Evolutionary conservation across 2,329 filamentous ascomycete species (phyloP).

Genomic region (Cercospora sp.): DNA sequence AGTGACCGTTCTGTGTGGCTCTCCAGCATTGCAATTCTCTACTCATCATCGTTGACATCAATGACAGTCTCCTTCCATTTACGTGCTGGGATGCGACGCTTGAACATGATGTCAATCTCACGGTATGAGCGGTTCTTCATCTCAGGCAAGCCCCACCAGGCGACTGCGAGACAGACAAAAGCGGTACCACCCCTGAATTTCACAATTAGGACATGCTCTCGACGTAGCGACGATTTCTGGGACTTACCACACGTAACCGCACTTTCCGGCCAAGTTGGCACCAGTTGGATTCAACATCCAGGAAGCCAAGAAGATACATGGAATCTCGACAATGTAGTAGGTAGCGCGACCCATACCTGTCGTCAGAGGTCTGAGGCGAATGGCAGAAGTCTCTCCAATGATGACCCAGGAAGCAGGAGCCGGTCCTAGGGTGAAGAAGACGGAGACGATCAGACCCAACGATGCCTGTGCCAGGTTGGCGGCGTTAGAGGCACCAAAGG

Average conservation of each 20-base stretch:
- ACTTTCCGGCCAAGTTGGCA: constrained; percentile 49
- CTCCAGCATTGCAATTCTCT: constrained; percentile 35
- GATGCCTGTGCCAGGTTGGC: constrained; percentile 59
- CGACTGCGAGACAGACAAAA: constrained; percentile 54
- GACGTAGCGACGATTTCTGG: too few relatives aligned
- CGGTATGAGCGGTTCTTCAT: constrained; percentile 61
- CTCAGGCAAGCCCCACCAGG: constrained; percentile 56
- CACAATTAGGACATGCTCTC: background rate
- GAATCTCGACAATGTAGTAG: constrained; percentile 66
- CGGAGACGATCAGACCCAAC: constrained; percentile 64
- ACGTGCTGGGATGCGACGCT: constrained; percentile 55
- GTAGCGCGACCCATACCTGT: constrained; percentile 64
- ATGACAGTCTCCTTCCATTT: constrained; percentile 58
- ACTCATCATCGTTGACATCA: constrained; percentile 63
- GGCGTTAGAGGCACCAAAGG: constrained; percentile 44
- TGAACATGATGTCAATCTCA: constrained; percentile 63
- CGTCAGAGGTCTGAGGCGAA: constrained; percentile 65
- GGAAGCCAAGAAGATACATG: constrained; percentile 58
- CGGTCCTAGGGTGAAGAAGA: constrained; percentile 63
- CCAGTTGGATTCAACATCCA: constrained; percentile 61
- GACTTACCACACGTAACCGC: constrained; percentile 55
- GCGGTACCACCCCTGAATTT: constrained; percentile 53
- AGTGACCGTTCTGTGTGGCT: background rate
- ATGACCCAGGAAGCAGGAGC: constrained; percentile 67
- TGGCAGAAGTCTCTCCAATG: constrained; percentile 65